Evolutionary conservation across 768 basidiomycete genomes (phyloP).

Genomic region (Sporobolomyces roseus): DNA sequence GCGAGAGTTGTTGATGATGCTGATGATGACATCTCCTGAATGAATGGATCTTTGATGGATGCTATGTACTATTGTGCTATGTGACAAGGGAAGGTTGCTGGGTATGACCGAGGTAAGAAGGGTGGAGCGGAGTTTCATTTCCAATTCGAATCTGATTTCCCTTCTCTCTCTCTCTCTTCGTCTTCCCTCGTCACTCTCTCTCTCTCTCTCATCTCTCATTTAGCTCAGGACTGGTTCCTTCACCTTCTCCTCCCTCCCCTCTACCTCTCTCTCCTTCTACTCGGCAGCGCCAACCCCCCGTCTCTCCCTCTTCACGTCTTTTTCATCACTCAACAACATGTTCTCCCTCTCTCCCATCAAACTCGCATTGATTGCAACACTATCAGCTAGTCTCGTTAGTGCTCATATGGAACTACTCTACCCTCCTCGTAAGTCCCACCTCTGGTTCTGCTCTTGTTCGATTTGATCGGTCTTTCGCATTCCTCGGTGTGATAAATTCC

Average conservation of each 20-base stretch:
- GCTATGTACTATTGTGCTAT: too few species aligned
- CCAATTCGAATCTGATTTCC: not conserved
- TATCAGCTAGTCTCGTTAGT: not conserved
- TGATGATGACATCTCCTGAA: too few species aligned
- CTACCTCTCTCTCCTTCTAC: not conserved
- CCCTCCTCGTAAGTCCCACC: slow-evolving; percentile 27
- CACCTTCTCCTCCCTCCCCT: not conserved
- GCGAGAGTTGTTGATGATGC: too few species aligned
- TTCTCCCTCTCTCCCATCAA: too few species aligned
- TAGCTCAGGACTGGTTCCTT: not conserved
- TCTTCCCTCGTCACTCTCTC: slow-evolving; percentile 2
- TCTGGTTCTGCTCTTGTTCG: too few species aligned
- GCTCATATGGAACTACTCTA: slow-evolving; percentile 25
- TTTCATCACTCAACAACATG: too few species aligned
- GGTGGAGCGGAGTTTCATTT: too few species aligned
- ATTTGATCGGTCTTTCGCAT: not conserved
- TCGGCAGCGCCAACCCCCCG: not conserved
- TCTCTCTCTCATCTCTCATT: not conserved
- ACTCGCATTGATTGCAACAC: not conserved
- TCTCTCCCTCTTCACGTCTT: not conserved
- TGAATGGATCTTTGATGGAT: too few species aligned
- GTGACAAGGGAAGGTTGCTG: not conserved
- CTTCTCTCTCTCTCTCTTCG: not conserved
- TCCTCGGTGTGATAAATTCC: too few species aligned
- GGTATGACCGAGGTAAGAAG: too few species aligned